phyloP scores from a whole-genome alignment of 768 basidiomycete species.

The Terana coerulea region DNA sequence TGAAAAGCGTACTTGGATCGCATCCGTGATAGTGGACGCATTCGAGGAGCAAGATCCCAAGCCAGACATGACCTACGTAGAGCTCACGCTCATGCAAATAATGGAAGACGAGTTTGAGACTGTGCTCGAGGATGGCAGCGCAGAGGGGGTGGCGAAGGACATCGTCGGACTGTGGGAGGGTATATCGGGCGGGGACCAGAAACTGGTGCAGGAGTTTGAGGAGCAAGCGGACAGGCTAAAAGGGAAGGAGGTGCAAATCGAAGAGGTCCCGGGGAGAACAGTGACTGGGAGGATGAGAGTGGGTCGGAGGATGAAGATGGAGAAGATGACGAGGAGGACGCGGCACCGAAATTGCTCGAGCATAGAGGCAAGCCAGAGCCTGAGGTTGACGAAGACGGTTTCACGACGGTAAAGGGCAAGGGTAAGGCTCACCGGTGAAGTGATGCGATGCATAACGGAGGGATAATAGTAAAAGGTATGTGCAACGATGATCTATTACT shows the following conservation, averaged over 20 bases:
- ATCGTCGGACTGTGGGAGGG: conserved; percentile 67
- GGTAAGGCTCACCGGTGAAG: conserved; percentile 28
- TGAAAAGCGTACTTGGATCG: conserved; percentile 82
- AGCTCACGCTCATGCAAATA: conserved; percentile 76
- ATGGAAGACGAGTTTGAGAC: conserved; percentile 88
- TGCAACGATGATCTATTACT: neutral
- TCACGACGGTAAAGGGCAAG: conserved; percentile 71
- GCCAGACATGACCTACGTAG: conserved; percentile 74
- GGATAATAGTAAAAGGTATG: conserved; percentile 1
- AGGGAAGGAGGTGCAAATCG: conserved; percentile 51
- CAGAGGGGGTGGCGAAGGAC: conserved; percentile 68
- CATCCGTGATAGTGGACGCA: conserved; percentile 73
- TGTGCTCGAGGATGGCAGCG: conserved; percentile 80
- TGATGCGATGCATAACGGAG: neutral
- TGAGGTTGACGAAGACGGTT: conserved; percentile 89
- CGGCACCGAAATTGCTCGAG: conserved; percentile 55
- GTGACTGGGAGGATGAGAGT: conserved; percentile 46
- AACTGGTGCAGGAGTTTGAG: conserved; percentile 59
- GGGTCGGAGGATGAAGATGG: conserved; percentile 32
- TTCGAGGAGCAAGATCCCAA: conserved; percentile 51
- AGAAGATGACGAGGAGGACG: conserved; percentile 49
- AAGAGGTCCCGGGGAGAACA: conserved; percentile 39
- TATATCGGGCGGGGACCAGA: conserved; percentile 40
- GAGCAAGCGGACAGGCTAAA: conserved; percentile 51
- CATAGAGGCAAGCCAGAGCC: conserved; percentile 47